Evolutionary conservation across 2,329 filamentous ascomycete species (phyloP).

Genomic region (Alternaria longipes): DNA sequence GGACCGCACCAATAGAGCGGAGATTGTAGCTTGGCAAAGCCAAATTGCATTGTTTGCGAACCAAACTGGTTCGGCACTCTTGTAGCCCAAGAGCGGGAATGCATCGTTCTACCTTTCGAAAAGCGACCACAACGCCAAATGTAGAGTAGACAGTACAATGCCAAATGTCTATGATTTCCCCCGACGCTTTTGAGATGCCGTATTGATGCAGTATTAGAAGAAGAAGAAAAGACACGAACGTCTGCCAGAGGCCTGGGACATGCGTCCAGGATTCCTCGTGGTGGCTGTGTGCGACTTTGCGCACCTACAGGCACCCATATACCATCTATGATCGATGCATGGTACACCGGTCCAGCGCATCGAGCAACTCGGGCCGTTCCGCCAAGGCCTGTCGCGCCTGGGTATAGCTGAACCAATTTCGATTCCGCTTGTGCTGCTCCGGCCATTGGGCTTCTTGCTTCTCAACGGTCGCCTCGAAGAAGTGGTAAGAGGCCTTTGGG

Average conservation of each 20-base stretch:
- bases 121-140: conserved; percentile 46
- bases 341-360: conserved; percentile 84
- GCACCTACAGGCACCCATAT: conserved; percentile 19
- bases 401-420: conserved; percentile 87
- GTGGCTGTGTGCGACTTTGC: conserved; percentile 21
- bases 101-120: conserved; percentile 45
- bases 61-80: conserved; percentile 30
- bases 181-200: conserved; percentile 42
- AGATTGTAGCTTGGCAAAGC: conserved; percentile 25
- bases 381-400: conserved; percentile 82
- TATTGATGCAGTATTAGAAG: conserved; percentile 42
- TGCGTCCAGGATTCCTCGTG: background rate
- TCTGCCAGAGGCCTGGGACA: background rate
- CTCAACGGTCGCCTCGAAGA: conserved; percentile 88
- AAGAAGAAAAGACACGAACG: conserved; percentile 15
- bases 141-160: conserved; percentile 27
- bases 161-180: conserved; percentile 31
- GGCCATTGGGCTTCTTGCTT: conserved; percentile 90
- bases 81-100: conserved; percentile 35
- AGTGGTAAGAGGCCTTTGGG: conserved; percentile 80
- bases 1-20: conserved; percentile 9
- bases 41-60: conserved; percentile 39
- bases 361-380: conserved; percentile 83
- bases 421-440: conserved; percentile 88
- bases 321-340: conserved; percentile 49